Percentiles rank a stretch among this genome's conserved stretches.
These are phyloP conservation scores for Rosa multiflora DNA, from an alignment of 306 rosid genomes.

Conservation along the genomic window DNA sequence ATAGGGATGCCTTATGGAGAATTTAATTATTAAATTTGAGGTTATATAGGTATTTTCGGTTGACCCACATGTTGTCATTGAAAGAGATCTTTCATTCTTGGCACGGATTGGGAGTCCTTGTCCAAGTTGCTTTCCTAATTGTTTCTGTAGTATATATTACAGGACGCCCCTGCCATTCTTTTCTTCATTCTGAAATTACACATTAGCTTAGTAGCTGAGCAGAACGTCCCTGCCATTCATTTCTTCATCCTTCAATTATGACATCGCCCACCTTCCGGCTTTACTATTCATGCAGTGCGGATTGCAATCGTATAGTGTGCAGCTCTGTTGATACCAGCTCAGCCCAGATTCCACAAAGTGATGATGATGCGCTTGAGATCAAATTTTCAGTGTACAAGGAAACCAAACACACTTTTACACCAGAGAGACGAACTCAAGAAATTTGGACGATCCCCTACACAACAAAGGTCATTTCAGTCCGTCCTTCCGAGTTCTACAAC, in stretches of 20 bases:
- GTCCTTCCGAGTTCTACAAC: neutral
- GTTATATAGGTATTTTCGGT: too few species aligned
- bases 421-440: neutral
- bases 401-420: neutral
- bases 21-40: too few species aligned
- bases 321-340: neutral
- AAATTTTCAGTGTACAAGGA: neutral
- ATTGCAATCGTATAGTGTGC: too few species aligned
- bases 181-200: neutral
- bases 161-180: neutral
- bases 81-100: too few species aligned
- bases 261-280: too few species aligned
- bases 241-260: too few species aligned
- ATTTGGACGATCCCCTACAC: neutral
- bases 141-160: neutral
- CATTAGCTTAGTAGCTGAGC: neutral
- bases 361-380: neutral
- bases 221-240: neutral
- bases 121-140: neutral
- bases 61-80: too few species aligned
- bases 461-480: neutral
- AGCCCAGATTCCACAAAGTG: neutral
- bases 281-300: too few species aligned
- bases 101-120: too few species aligned
- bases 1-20: too few species aligned